Evolutionary conservation across 352 stramenopile genomes (phyloP), one percentile per base, ranked within the genome.

Genomic region (Stephanocyclus meneghinianus): DNA sequence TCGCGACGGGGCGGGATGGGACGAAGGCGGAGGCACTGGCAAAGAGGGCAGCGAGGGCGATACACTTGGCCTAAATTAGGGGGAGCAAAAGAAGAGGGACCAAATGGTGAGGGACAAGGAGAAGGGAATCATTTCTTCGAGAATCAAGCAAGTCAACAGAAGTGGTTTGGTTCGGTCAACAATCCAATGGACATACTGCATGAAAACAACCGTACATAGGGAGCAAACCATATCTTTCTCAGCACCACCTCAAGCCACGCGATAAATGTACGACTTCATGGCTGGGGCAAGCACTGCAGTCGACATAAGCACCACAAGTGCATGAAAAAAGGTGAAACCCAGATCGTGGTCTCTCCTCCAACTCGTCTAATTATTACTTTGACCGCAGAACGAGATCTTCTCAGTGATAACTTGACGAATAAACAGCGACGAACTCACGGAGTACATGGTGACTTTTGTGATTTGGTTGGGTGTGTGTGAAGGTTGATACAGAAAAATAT

Each of bases 1-100:
- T 55, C 21, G 30, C 63, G 6, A 60, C 29, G 16, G 68, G 68
- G 59, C 63, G 63, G 40, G 74, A 55, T 37, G 86, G 81, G 15
- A 73, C 84, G 80, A 93, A 93, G 59, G 88, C 88, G 40, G 84
- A 74, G 61, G 86, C 78, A 75, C 76, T 83, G 59, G 76, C 69
- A 56, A 90, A 74, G 50, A 93, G 71, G 72, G 83, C 74, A 40
- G 86, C 80, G 55, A 93, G 76, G 67, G 90, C 61, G 67, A 86
- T 53, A 56, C 73, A 82, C 70, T 86, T 86, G 56, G 74, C 67
- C 79, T 86, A 48, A 35, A 35, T 16, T 35, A 4, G 18, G 13
- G 10, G 47, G 8, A 63, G 57, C 21, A 51, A 2, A 1, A 9
- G 10, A 40, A 18, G 13, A 42, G 53, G 45, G 29, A 44, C 0